phyloP scores from a whole-genome alignment of 805 yeast species.

The Starmerella gropengiesseri region DNA sequence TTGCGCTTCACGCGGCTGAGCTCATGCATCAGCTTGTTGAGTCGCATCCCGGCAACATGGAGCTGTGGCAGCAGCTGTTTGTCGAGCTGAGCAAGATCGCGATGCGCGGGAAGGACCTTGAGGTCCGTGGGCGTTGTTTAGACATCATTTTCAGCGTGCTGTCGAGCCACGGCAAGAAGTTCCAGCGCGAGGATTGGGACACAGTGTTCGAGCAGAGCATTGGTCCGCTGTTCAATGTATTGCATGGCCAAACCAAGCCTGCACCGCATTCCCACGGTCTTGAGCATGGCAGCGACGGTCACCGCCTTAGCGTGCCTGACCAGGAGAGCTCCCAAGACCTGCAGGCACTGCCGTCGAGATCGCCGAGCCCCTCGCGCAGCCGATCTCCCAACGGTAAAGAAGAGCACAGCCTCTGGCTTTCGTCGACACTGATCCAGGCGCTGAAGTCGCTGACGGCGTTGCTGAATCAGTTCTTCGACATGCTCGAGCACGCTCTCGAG shows the following conservation, averaged over 20 bases:
- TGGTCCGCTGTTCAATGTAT: conserved; percentile 81
- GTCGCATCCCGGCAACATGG: conserved; percentile 16
- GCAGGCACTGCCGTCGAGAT: conserved; percentile 1
- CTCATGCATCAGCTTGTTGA: conserved; percentile 42
- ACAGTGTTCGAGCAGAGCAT: conserved; percentile 62
- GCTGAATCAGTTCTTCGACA: conserved; percentile 70
- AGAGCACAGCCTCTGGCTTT: conserved; percentile 87
- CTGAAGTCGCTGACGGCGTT: conserved; percentile 75
- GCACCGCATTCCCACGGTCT: conserved; percentile 34
- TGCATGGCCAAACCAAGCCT: conserved; percentile 41
- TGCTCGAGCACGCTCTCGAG: conserved; percentile 60
- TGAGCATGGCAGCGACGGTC: conserved; percentile 33
- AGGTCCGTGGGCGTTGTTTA: conserved; percentile 82
- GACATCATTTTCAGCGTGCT: conserved; percentile 72
- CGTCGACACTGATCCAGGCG: conserved; percentile 93
- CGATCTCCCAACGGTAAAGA: conserved; percentile 39
- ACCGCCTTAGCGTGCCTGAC: not conserved
- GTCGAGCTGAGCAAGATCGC: conserved; percentile 77
- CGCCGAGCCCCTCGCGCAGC: conserved; percentile 10
- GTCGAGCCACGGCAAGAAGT: conserved; percentile 66
- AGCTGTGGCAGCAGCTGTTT: conserved; percentile 35
- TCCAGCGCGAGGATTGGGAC: conserved; percentile 72
- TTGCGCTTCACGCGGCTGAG: conserved; percentile 70
- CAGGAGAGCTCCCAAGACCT: not conserved
- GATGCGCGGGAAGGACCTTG: conserved; percentile 88